Evolutionary conservation across 352 stramenopile species (phyloP).

Genomic region (Thraustotheca clavata): DNA sequence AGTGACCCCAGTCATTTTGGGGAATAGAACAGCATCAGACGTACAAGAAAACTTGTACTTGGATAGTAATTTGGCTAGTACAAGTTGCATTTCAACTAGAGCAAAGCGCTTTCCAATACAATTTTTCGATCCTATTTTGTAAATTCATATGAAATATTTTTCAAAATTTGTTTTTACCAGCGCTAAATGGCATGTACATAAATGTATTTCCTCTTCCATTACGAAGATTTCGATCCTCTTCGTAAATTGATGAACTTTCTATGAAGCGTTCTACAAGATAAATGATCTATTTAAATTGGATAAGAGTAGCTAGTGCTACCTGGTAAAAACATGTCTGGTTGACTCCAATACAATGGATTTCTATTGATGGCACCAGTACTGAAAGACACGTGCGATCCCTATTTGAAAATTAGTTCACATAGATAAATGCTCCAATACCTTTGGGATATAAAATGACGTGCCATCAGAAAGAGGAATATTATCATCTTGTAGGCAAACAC

Average conservation of each 20-base stretch:
- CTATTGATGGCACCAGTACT: conserved; percentile 2
- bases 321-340: conserved; percentile 6
- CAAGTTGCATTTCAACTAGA: conserved; percentile 8
- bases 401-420: not conserved
- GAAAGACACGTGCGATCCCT: not conserved
- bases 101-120: conserved; percentile 19
- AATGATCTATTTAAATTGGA: not conserved
- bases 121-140: conserved; percentile 3
- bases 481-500: not conserved
- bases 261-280: not conserved
- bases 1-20: conserved; percentile 5
- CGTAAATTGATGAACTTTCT: not conserved
- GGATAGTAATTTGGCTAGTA: not conserved
- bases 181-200: conserved; percentile 17
- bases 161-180: not conserved
- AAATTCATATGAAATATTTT: not conserved
- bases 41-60: conserved; percentile 11
- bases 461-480: not conserved
- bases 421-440: not conserved
- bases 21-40: not conserved
- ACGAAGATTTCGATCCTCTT: not conserved
- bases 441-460: not conserved
- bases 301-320: not conserved
- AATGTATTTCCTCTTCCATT: conserved; percentile 7
- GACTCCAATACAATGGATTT: conserved; percentile 14